Conservation (phyloP, 2,329 filamentous ascomycete species). For the Aureobasidium sp. region DNA sequence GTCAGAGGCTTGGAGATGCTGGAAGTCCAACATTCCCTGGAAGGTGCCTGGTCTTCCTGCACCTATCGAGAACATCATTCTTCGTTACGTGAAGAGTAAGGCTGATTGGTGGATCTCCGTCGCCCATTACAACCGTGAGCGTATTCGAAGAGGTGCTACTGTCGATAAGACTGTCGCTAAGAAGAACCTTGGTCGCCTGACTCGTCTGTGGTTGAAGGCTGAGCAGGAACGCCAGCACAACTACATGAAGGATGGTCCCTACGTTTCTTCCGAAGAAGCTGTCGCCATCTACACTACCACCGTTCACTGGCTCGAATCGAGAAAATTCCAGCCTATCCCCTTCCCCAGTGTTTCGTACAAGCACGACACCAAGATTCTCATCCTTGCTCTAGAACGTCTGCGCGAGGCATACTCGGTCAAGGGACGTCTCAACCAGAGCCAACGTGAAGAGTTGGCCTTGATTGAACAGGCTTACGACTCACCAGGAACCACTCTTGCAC, state of each 20-base stretch:
- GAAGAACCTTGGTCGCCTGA: conserved; percentile 94
- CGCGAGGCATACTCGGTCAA: conserved; percentile 97
- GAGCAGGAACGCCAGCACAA: conserved; percentile 99
- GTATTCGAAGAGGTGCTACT: conserved; percentile 90
- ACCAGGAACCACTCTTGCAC: conserved; percentile 86
- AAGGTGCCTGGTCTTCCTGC: conserved; percentile 95
- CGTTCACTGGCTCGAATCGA: conserved; percentile 95
- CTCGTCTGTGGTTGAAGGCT: conserved; percentile 92
- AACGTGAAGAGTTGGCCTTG: conserved; percentile 89
- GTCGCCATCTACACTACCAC: conserved; percentile 99
- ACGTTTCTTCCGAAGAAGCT: conserved; percentile 95
- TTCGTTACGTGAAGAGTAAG: conserved; percentile 98
- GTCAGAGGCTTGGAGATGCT: conserved; percentile 97
- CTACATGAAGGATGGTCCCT: conserved; percentile 98
- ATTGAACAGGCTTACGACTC: conserved; percentile 99
- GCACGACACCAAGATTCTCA: conserved; percentile 98
- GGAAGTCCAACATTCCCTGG: conserved; percentile 99
- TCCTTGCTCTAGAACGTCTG: conserved; percentile 84
- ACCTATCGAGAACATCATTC: conserved; percentile 96
- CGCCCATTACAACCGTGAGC: conserved; percentile 96
- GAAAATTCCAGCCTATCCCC: conserved; percentile 97
- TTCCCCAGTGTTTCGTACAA: conserved; percentile 99
- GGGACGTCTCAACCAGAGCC: conserved; percentile 90
- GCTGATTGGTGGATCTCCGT: conserved; percentile 99
- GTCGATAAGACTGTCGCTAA: conserved; percentile 99